phyloP scores from a whole-genome alignment of 2,329 filamentous ascomycete genomes.

The Ceratocystis lukuohia region DNA sequence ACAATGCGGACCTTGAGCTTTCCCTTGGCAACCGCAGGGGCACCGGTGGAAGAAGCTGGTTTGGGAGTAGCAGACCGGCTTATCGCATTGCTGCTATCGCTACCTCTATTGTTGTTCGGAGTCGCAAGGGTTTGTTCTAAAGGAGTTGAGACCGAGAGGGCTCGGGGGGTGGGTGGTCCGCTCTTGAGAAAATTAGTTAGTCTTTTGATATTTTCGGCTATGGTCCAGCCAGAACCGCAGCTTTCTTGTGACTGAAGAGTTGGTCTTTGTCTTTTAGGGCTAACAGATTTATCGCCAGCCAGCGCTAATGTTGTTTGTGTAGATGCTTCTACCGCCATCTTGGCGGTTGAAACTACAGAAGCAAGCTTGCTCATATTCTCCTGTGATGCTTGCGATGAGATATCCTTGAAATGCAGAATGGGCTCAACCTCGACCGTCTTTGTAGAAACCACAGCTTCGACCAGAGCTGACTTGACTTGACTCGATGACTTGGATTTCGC shows the following conservation, averaged over 20 bases:
- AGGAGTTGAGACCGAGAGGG: slow-evolving; percentile 43
- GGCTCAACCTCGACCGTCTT: slow-evolving; percentile 10
- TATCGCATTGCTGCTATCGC: slow-evolving; percentile 10
- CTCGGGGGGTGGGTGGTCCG: slow-evolving; percentile 78
- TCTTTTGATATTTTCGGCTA: slow-evolving; percentile 45
- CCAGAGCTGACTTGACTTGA: slow-evolving; percentile 10
- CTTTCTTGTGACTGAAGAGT: slow-evolving; percentile 5
- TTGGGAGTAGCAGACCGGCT: slow-evolving; percentile 39
- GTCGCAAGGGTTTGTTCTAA: not conserved
- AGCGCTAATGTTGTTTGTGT: too few relatives aligned
- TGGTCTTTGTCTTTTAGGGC: not conserved
- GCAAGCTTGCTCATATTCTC: slow-evolving; percentile 8
- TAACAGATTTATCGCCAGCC: too few relatives aligned
- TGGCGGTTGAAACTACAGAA: slow-evolving; percentile 5
- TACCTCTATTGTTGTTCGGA: slow-evolving; percentile 2
- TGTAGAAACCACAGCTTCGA: slow-evolving; percentile 11
- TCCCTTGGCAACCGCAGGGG: slow-evolving; percentile 62
- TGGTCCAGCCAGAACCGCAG: slow-evolving; percentile 5
- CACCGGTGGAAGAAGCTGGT: slow-evolving; percentile 32
- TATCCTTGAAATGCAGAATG: not conserved
- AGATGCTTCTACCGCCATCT: not conserved
- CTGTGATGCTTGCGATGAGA: not conserved
- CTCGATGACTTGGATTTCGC: slow-evolving; percentile 6
- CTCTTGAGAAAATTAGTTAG: slow-evolving; percentile 85
- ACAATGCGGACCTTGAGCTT: slow-evolving; percentile 81